A percentile compares a stretch with the other conserved stretches of the same genome.
phyloP scores from a whole-genome alignment of 768 basidiomycete species.

The button mushroom (Agaricus bisporus) region DNA sequence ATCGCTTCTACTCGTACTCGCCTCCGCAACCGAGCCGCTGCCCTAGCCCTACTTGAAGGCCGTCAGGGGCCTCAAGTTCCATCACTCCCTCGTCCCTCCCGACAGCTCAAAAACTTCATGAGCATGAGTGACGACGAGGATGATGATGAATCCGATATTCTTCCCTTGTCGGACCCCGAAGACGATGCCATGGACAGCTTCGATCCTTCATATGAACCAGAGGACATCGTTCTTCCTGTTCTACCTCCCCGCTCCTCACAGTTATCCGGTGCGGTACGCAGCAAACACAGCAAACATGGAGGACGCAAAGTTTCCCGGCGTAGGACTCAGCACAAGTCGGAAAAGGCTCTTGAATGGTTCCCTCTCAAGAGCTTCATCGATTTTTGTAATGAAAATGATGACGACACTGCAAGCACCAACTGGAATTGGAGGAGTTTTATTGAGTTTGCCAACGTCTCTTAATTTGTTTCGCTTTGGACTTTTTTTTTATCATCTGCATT shows the following conservation, averaged over 20 bases:
- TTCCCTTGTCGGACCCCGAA: conserved; percentile 17
- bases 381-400: conserved; percentile 39
- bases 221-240: conserved; percentile 31
- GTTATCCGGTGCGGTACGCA: conserved; percentile 9
- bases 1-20: conserved; percentile 43
- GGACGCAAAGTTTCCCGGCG: conserved; percentile 6
- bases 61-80: conserved; percentile 21
- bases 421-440: conserved; percentile 64
- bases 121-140: conserved; percentile 62
- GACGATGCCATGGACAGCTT: conserved; percentile 16
- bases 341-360: conserved; percentile 40
- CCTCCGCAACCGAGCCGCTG: conserved; percentile 46
- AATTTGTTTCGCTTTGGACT: background rate
- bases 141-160: conserved; percentile 32
- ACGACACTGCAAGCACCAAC: conserved; percentile 18
- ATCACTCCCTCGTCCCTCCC: conserved; percentile 11
- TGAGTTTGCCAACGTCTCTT: conserved; percentile 41
- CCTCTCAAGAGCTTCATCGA: conserved; percentile 63
- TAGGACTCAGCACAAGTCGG: conserved; percentile 13
- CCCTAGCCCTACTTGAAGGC: conserved; percentile 62
- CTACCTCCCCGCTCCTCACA: conserved; percentile 12
- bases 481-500: background rate
- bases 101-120: conserved; percentile 48
- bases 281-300: background rate
- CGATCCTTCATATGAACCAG: conserved; percentile 24